Evolutionary conservation across 2,329 filamentous ascomycete genomes (phyloP), one percentile per base, ranked within the genome.

Genomic region (Alternaria arborescens): DNA sequence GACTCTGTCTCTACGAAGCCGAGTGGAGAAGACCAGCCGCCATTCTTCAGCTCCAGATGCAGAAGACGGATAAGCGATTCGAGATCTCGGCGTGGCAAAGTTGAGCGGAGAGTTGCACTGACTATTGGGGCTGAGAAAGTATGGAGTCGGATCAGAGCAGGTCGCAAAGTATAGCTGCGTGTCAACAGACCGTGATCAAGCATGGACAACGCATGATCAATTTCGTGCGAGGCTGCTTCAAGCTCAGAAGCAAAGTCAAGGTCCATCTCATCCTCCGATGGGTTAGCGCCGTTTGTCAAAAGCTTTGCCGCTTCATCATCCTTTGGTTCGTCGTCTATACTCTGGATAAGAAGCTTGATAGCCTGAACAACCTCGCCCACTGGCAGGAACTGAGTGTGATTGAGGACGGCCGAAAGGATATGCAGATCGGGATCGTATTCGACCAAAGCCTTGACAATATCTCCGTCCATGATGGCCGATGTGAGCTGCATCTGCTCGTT

Each of bases 1-100:
- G 26, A 50, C 30, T 83, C 80, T 52, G 82, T 77, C 16, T 85
- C 84, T 11, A 81, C 78, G 68, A 91, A 89, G 38, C 91, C 79
- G 76, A 93, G 93, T 22, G 87, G 84, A 18, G 88, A 86, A 0
- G 90, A 92, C 91, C 91, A 94, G 32, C 89, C 89, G 58, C 91
- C 91, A 65, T 88, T 87, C 52, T 89, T 87, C 46, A 94, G 83
- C 78, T 94, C 90, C 65, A 90, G 84, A 57, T 91, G 88, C 30
- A 94, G 83, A 6, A 93, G 82, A 66, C 90, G 86, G 68, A 94
- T 89, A 54, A 94, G 84, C 36, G 88, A 88, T 11, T 92, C 81
- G 24, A 91, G 87, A 67, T 94, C 89, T 64, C 89, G 85, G 3
- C 87, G 88, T 48, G 85, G 84, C 61, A 92, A 86, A 28, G 85